Base-by-base conservation (phyloP, 306 rosid species). In the Carpinus viminea region DNA sequence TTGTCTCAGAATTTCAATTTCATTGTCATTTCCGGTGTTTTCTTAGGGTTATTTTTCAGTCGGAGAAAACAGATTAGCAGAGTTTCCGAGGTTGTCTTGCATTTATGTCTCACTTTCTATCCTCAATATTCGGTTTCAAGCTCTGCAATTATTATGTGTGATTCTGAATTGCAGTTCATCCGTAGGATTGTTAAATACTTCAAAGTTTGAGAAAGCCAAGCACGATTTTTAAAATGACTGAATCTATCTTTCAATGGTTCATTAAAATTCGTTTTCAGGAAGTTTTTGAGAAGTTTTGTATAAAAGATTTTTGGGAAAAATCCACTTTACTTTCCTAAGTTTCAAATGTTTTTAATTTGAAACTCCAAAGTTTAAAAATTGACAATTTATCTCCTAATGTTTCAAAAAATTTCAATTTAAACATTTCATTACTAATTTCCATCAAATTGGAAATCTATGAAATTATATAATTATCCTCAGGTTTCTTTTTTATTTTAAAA, bases 101-200 rank as follows among this genome's bases (percentile, higher is more conserved):
- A 34, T 79, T 47, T 28, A 47, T 15, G 50, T 46, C 20, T 75
- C 10, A 24, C 60, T 65, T 66, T 48, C 17, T 62, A 73, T 31
- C 48, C 15, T 31, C 72, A 17, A 26, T 52, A 61, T 61, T 31
- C 15, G 66, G 48, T 73, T 79, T 41, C 31, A 68, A 31, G 13
- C 12, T 78, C 38, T 1, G 17, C 21, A 36, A 2, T 48, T 74
- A 21, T 76, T 71, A 57, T 51, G 75, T 36, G 41, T 68, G 31
- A 78, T n/a, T 59, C 59, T 68, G 55, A 54, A 7, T 51, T 62
- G 75, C 60, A 72, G 79, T 43, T 82, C 45, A 24, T 69, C 48
- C 46, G 3, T 24, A 56, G 24, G 72, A 61, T 68, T 57, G 6
- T 75, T 54, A 3, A 12, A 80, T 76, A 38, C 57, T 51, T 77